Conservation (phyloP, 768 basidiomycete genomes). For the Phanerodontia chrysosporium region DNA sequence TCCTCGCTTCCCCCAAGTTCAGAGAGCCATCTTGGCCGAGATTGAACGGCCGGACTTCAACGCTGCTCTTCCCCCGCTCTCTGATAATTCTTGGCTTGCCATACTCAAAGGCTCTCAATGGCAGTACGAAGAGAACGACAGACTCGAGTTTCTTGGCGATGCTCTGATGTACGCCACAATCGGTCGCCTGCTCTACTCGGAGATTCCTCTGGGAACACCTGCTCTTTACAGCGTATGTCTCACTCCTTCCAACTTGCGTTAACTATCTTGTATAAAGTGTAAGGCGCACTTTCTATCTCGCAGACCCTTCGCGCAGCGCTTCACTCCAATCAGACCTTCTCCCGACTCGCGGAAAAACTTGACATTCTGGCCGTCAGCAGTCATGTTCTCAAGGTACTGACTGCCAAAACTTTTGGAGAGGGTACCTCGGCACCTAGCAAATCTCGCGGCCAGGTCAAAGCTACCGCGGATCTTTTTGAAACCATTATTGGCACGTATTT, state of each 20-base stretch:
- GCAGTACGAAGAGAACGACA: slow-evolving; percentile 27
- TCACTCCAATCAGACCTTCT: slow-evolving; percentile 25
- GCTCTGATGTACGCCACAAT: slow-evolving; percentile 41
- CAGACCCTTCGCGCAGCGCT: slow-evolving; percentile 21
- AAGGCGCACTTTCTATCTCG: slow-evolving; percentile 24
- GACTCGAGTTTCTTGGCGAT: slow-evolving; percentile 46
- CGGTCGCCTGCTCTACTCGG: slow-evolving; percentile 34
- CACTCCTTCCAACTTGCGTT: background rate
- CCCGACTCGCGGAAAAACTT: slow-evolving; percentile 27
- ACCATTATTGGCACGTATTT: slow-evolving; percentile 42
- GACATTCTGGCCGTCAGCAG: slow-evolving; percentile 25
- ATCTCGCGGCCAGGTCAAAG: slow-evolving; percentile 26
- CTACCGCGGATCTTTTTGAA: slow-evolving; percentile 44
- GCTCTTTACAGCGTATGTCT: slow-evolving; percentile 25
- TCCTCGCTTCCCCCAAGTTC: slow-evolving; percentile 10
- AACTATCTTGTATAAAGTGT: background rate
- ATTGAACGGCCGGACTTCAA: slow-evolving; percentile 20
- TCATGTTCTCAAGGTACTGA: slow-evolving; percentile 19
- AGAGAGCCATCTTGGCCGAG: slow-evolving; percentile 15
- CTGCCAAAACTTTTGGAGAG: slow-evolving; percentile 22
- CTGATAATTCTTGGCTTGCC: slow-evolving; percentile 25
- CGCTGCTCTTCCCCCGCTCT: slow-evolving; percentile 31
- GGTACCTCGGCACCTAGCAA: slow-evolving; percentile 14
- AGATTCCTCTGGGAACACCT: slow-evolving; percentile 22
- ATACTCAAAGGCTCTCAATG: slow-evolving; percentile 15